Conservation (phyloP, 768 basidiomycete species). For the Udeniomyces megalosporus region DNA sequence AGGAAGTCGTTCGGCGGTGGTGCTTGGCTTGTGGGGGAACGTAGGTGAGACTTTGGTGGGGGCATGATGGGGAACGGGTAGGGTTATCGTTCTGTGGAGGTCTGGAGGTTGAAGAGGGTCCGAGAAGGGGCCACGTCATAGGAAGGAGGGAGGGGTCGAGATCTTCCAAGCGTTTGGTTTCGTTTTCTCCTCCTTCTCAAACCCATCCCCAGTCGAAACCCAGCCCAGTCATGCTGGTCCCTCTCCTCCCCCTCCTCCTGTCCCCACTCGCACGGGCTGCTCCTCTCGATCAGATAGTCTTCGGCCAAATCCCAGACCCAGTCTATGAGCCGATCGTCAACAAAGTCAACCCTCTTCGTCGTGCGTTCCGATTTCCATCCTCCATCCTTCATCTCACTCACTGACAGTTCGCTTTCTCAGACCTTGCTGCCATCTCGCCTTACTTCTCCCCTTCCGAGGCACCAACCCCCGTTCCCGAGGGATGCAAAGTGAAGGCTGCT, state of each 20-base stretch:
- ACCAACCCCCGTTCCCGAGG: slow-evolving; percentile 24
- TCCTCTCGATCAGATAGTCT: not conserved
- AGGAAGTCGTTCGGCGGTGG: no score
- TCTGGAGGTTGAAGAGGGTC: no score
- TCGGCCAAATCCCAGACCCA: not conserved
- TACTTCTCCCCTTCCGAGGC: slow-evolving; percentile 26
- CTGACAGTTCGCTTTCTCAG: slow-evolving; percentile 6
- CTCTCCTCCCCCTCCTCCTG: not conserved
- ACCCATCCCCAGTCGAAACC: not conserved
- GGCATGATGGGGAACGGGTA: no score
- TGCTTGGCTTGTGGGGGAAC: no score
- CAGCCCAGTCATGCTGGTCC: not conserved
- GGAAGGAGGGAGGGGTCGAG: no score
- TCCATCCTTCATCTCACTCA: not conserved
- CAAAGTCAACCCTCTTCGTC: not conserved
- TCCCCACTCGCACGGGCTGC: not conserved
- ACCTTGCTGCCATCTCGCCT: slow-evolving; percentile 30
- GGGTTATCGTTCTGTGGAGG: no score
- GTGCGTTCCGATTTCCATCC: not conserved
- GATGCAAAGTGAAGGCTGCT: slow-evolving; percentile 26
- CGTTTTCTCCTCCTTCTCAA: not conserved
- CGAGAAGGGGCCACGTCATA: no score
- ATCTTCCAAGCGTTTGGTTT: no score
- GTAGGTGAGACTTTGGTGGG: no score
- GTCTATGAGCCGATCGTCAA: not conserved